Base-by-base conservation (phyloP, 257 asterid species). In the Galeopsis tetrahit region DNA sequence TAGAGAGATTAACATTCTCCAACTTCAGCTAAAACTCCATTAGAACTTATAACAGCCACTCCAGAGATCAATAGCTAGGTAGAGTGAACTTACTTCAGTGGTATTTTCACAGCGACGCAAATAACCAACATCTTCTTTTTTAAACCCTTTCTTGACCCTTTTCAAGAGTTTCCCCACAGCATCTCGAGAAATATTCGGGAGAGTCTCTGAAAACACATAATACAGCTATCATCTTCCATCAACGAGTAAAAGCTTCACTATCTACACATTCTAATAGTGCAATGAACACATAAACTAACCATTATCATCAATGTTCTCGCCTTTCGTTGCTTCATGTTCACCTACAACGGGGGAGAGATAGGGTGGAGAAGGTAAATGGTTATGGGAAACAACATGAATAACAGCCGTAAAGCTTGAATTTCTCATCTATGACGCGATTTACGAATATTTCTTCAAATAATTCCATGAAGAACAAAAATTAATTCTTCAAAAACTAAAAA, bases 91-190 rank as follows among this genome's bases (percentile, higher is more conserved):
- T 69, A 86, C 95, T 82, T 73, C 82, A 15, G 76, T 68, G 11
- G 61, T 68, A 11, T 82, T 59, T 73, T 85, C 89, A 69, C 77
- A 71, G 34, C 71, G 88, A n/a, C 68, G 73, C 75, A 89, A 73
- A 82, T 88, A 87, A 78, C 79, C 76, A 49, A 71, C 84, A 77
- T 88, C 96, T 72, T 82, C 89, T 70, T 80, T 79, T 40, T 80
- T 75, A 73, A 78, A 79, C 71, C 87, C 86, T 72, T 76, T 85
- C 72, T 88, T 88, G 60, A 81, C 89, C 72, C 95, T 85, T 69
- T 82, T 85, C 82, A 88, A 62, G 67, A 84, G 93, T 65, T 87
- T 87, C 10, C 90, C 88, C 60, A 88, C 95, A 9, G 87, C 90
- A 80, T 75, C 85, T 74, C 87, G 82, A 6, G 98, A 93, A 70